A percentile compares a stretch with the other conserved stretches of the same genome.
Conservation (phyloP, 352 stramenopile species). For the Globisporangium okanoganense region DNA sequence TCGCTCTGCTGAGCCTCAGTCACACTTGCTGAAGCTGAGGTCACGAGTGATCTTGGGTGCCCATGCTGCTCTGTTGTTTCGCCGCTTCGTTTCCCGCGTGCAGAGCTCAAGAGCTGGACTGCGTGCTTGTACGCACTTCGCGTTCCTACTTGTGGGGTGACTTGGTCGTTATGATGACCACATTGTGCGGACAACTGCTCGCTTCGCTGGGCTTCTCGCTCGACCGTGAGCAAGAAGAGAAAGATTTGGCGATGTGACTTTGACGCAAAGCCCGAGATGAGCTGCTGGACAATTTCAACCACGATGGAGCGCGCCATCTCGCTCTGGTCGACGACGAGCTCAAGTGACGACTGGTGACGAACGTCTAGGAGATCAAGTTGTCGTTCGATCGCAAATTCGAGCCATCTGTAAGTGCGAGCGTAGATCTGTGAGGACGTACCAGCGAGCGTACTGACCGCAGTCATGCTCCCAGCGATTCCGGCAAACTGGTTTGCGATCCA, state of each 20-base stretch:
- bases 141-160: neutral
- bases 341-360: neutral
- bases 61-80: neutral
- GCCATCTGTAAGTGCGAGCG: slow-evolving; percentile 22
- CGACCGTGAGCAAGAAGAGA: slow-evolving; percentile 18
- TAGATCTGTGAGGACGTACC: slow-evolving; percentile 23
- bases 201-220: slow-evolving; percentile 7
- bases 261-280: slow-evolving; percentile 18
- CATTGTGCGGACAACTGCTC: neutral
- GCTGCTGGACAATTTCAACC: neutral
- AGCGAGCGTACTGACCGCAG: slow-evolving; percentile 17
- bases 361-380: slow-evolving; percentile 4
- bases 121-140: slow-evolving; percentile 2
- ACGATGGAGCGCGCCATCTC: neutral
- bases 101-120: slow-evolving; percentile 2
- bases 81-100: neutral
- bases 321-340: neutral
- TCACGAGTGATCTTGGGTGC: neutral
- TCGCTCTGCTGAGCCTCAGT: neutral
- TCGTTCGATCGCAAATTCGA: slow-evolving; percentile 17
- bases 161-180: neutral
- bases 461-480: slow-evolving; percentile 18
- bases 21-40: neutral
- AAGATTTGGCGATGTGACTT: slow-evolving; percentile 28
- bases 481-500: slow-evolving; percentile 9